Evolutionary conservation across 768 basidiomycete species (phyloP), one percentile per base, ranked within the genome.

Genomic region (Tricholoma terreum): DNA sequence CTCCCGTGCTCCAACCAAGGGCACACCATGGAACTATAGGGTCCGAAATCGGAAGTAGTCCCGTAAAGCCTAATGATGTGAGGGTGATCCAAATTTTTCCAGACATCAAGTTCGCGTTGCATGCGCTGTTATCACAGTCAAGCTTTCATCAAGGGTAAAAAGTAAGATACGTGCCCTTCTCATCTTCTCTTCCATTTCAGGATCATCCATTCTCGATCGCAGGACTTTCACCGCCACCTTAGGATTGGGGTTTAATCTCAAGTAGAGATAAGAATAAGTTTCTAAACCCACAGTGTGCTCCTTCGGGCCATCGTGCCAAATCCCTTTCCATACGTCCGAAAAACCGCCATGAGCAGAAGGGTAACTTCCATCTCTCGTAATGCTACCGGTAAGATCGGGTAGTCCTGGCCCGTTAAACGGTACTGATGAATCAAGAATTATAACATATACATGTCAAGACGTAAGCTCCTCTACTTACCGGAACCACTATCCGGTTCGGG

Each of bases 321-420:
- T 62, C 1, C 73, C 75, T 51, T 65, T 73, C 73, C 73, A 80
- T 15, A 79, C 71, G 61, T 80, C 78, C 12, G 75, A 72, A 60
- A 76, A 79, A 10, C 77, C 78, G 7, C 78, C 78, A 58, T 74
- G 73, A 0, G 75, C 75, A 46, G 71, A 67, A 1, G 77, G 64
- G 54, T 72, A 71, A 58, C 64, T 65, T 10, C 69, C 73, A 38
- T 71, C 66, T 46, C 66, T 64, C 38, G 46, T 58, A 31, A 78
- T 64, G 12, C 71, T 56, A 10, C 69, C 71, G 15, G 71, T 73
- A 17, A 76, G 61, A 59, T 77, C 70, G 10, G 66, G 62, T 21
- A 71, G 50, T 38, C 54, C 58, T 3, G 53, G 33, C 43, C 55
- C 55, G 5, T 52, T 27, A 21, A 38, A 52, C 21, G 43, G 36